These are phyloP conservation scores for Apiospora kogelbergensis DNA, from an alignment of 2,329 filamentous ascomycete species.

Conservation along the genomic window DNA sequence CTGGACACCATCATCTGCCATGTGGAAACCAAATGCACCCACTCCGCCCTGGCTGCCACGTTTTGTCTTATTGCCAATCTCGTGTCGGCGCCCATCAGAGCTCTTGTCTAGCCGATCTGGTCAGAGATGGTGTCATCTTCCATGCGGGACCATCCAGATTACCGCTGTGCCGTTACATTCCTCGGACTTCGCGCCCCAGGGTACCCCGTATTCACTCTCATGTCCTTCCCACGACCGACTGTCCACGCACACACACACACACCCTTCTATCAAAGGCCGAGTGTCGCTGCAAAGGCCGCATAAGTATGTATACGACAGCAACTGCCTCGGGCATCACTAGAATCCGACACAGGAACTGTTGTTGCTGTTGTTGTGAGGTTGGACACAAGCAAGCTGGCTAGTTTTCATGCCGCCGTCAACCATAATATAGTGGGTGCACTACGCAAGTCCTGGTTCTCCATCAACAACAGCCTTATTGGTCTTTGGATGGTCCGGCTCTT, in stretches of 20 bases:
- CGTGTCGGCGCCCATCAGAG: neutral
- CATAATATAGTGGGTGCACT: neutral
- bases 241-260: too few species aligned
- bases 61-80: slow-evolving; percentile 8
- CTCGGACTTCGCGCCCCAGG: neutral
- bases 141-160: neutral
- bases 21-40: neutral
- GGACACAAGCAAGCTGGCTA: neutral
- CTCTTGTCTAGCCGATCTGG: neutral
- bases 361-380: neutral
- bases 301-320: neutral
- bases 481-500: neutral
- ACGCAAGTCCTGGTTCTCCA: neutral
- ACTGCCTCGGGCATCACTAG: neutral
- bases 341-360: neutral
- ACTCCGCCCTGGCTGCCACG: neutral
- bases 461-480: neutral
- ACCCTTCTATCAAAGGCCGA: neutral
- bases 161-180: neutral
- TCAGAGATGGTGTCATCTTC: slow-evolving; percentile 1
- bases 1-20: neutral
- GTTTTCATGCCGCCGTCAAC: neutral
- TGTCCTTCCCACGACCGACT: neutral
- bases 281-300: neutral
- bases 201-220: neutral